These are phyloP conservation scores for Rutstroemia sp. DNA, from an alignment of 2,329 filamentous ascomycete species.

Conservation along the genomic window DNA sequence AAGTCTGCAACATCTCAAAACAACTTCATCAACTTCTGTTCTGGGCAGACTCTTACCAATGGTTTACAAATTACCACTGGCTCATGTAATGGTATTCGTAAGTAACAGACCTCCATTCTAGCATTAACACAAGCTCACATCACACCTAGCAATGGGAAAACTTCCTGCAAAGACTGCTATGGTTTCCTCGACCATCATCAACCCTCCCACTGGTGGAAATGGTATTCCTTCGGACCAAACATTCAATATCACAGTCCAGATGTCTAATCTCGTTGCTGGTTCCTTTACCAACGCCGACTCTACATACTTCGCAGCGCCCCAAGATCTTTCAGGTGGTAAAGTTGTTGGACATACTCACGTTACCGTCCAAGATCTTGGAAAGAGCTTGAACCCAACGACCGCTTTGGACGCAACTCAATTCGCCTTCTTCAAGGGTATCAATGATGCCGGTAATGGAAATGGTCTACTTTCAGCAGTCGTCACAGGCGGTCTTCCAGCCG, in stretches of 20 bases:
- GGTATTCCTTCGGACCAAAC: constrained; percentile 14
- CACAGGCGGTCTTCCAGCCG: constrained; percentile 33
- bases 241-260: constrained; percentile 31
- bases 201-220: constrained; percentile 19
- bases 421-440: constrained; percentile 37
- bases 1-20: constrained; percentile 22
- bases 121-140: not conserved
- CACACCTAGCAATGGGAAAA: constrained; percentile 26
- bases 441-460: constrained; percentile 33
- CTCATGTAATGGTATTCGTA: constrained; percentile 47
- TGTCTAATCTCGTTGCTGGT: constrained; percentile 31
- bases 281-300: constrained; percentile 33
- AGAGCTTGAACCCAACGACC: constrained; percentile 25
- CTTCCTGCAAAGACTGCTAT: constrained; percentile 28
- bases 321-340: constrained; percentile 28
- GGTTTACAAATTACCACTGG: constrained; percentile 48
- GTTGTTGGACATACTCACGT: constrained; percentile 35
- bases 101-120: constrained; percentile 19
- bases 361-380: constrained; percentile 33
- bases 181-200: constrained; percentile 26
- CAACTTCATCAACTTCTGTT: constrained; percentile 27
- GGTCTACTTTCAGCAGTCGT: constrained; percentile 32
- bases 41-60: constrained; percentile 43
- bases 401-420: constrained; percentile 30
- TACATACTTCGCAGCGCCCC: constrained; percentile 34